phyloP scores from a whole-genome alignment of 1,139 yeast genomes.

The Lodderomyces theae region DNA sequence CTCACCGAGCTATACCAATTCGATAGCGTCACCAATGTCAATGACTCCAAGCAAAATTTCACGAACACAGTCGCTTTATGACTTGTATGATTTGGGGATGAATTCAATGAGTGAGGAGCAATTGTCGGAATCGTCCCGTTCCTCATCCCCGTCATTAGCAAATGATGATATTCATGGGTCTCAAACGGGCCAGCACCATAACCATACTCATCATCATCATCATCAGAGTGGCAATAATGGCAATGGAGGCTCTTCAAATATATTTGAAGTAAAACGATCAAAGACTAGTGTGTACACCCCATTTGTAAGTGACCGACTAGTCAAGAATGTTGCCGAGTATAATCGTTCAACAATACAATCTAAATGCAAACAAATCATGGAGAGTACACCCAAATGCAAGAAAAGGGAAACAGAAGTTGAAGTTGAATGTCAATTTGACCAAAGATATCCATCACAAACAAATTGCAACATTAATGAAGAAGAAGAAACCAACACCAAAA shows the following conservation, averaged over 20 bases:
- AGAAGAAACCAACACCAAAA: no score
- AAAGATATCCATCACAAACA: not conserved
- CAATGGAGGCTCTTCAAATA: conserved; percentile 8
- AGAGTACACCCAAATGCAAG: conserved; percentile 10
- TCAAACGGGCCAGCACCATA: not conserved
- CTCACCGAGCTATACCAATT: conserved; percentile 12
- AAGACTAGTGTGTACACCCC: conserved; percentile 28
- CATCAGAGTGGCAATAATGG: not conserved
- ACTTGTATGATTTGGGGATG: conserved; percentile 22
- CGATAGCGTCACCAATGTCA: conserved; percentile 10
- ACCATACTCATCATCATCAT: not conserved
- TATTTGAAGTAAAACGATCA: conserved; percentile 25
- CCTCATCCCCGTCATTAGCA: conserved; percentile 5
- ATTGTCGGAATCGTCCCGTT: not conserved
- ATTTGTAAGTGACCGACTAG: conserved; percentile 18
- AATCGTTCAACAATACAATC: conserved; percentile 24
- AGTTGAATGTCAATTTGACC: not conserved
- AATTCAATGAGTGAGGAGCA: conserved; percentile 13
- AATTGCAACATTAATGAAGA: conserved; percentile 5
- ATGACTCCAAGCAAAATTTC: conserved; percentile 25
- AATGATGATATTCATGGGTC: not conserved
- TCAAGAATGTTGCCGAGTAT: conserved; percentile 22
- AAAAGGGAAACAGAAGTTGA: conserved; percentile 5
- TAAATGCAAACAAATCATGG: conserved; percentile 32
- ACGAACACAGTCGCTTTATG: conserved; percentile 41